Percentiles rank a stretch among this genome's conserved stretches.
These are phyloP conservation scores for Metschnikowia vanudenii DNA, from an alignment of 805 yeast genomes.

Conservation along the genomic window DNA sequence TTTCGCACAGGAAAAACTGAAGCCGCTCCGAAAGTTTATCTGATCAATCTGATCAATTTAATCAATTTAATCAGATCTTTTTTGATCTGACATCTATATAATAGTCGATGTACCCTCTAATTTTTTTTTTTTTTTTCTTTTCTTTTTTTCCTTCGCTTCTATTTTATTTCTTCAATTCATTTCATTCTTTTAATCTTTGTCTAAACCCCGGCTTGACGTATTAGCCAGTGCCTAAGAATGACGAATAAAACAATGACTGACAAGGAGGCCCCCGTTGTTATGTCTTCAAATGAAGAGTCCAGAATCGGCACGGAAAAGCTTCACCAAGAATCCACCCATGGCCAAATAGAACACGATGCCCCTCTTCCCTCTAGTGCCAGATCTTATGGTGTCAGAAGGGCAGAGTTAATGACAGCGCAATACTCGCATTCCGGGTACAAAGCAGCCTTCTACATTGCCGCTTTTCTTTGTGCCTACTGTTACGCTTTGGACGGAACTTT, in stretches of 20 bases:
- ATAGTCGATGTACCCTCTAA: no score
- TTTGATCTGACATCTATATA: background rate
- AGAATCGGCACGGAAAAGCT: constrained; percentile 2
- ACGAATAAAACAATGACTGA: background rate
- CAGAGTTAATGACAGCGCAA: constrained; percentile 54
- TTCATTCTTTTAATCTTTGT: no score
- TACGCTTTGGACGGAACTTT: constrained; percentile 57
- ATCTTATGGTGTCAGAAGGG: constrained; percentile 54
- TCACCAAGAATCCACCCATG: background rate
- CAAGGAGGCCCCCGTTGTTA: background rate
- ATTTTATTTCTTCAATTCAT: background rate
- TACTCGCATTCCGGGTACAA: constrained; percentile 28
- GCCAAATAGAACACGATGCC: constrained; percentile 1
- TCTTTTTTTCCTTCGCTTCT: constrained; percentile 2
- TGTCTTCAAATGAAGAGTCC: no score
- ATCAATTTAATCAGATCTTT: constrained; percentile 12
- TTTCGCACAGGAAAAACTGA: background rate
- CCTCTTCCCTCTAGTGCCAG: constrained; percentile 18
- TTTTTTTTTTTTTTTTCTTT: background rate
- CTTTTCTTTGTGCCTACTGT: constrained; percentile 56
- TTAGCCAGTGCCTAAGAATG: no score
- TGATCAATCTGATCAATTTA: constrained; percentile 17
- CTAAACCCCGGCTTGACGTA: no score
- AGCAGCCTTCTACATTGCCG: constrained; percentile 43
- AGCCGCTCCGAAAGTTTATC: constrained; percentile 3